These are phyloP conservation scores for Diaporthe citriasiana DNA, from an alignment of 2,329 filamentous ascomycete species.

Conservation along the genomic window DNA sequence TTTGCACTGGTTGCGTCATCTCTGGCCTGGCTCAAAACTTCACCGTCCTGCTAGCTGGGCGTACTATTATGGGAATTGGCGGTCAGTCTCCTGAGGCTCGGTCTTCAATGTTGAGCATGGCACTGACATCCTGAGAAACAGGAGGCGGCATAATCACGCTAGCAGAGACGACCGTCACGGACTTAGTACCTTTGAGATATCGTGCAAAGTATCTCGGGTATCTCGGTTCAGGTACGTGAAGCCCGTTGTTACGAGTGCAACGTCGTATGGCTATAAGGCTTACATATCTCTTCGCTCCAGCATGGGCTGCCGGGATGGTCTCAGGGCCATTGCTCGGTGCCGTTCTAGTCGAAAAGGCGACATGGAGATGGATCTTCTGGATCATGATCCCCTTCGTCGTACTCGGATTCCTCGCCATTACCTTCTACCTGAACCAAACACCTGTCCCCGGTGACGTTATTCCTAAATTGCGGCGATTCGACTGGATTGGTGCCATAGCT, in stretches of 20 bases:
- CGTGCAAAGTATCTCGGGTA: slow-evolving; percentile 25
- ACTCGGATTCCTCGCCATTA: slow-evolving; percentile 1
- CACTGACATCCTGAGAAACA: slow-evolving; percentile 1
- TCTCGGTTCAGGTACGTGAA: slow-evolving; percentile 10
- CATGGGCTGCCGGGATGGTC: slow-evolving; percentile 23
- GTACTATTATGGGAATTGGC: slow-evolving; percentile 24
- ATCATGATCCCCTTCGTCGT: slow-evolving; percentile 20
- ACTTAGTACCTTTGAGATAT: slow-evolving; percentile 15
- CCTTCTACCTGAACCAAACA: not conserved
- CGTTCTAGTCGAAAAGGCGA: slow-evolving; percentile 16
- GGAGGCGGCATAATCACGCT: slow-evolving; percentile 24
- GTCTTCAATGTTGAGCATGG: not conserved
- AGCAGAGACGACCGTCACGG: slow-evolving; percentile 20
- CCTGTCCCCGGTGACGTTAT: not conserved
- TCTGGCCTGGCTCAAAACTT: slow-evolving; percentile 20
- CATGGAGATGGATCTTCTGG: slow-evolving; percentile 25
- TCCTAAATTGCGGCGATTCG: slow-evolving; percentile 7
- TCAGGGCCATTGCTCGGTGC: slow-evolving; percentile 16
- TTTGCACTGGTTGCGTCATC: slow-evolving; percentile 7
- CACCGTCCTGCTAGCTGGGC: not conserved
- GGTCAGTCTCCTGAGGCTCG: not conserved
- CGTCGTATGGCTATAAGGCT: accelerated
- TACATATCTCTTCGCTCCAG: not conserved
- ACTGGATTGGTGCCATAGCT: slow-evolving; percentile 11
- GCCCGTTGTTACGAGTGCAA: no score